A percentile compares a stretch with the other conserved stretches of the same genome.
Conservation (phyloP, 768 basidiomycete species). For the Botryobasidium botryosum region DNA sequence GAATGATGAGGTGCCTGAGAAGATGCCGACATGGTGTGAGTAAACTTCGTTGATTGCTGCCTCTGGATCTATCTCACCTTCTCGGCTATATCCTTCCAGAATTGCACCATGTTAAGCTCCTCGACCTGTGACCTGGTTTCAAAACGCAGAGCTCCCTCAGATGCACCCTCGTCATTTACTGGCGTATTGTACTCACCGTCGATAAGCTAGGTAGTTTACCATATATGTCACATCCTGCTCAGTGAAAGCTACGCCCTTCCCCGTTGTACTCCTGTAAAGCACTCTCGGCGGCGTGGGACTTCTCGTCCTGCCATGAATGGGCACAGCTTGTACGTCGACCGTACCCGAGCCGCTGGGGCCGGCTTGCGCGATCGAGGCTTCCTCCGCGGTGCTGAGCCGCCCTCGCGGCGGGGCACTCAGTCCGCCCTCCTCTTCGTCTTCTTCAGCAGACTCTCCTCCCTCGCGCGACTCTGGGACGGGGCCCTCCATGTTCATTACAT, state of each 20-base stretch:
- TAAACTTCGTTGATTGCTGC: neutral
- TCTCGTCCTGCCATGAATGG: neutral
- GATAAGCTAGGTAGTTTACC: slow-evolving; percentile 58
- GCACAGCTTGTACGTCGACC: neutral
- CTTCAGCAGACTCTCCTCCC: slow-evolving; percentile 15
- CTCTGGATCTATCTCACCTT: slow-evolving; percentile 28
- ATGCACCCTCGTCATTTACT: neutral
- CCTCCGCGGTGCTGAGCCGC: too few species aligned
- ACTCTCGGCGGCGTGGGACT: slow-evolving; percentile 72
- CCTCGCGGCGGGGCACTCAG: neutral
- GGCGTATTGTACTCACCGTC: slow-evolving; percentile 35
- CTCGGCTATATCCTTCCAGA: slow-evolving; percentile 60
- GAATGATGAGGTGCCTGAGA: slow-evolving; percentile 73
- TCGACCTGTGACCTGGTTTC: slow-evolving; percentile 16
- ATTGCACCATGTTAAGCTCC: slow-evolving; percentile 48
- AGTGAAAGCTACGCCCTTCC: slow-evolving; percentile 81
- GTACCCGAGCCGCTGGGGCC: neutral
- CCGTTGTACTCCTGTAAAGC: slow-evolving; percentile 68
- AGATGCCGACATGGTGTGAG: neutral
- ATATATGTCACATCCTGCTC: slow-evolving; percentile 66
- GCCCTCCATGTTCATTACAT: slow-evolving; percentile 52
- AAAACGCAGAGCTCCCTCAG: neutral
- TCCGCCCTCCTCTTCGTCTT: slow-evolving; percentile 23
- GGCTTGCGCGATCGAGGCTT: too few species aligned
- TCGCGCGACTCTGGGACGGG: slow-evolving; percentile 19